These are phyloP conservation scores for Leishmania major DNA, from an alignment of 208 protist genomes.

Conservation along the genomic window DNA sequence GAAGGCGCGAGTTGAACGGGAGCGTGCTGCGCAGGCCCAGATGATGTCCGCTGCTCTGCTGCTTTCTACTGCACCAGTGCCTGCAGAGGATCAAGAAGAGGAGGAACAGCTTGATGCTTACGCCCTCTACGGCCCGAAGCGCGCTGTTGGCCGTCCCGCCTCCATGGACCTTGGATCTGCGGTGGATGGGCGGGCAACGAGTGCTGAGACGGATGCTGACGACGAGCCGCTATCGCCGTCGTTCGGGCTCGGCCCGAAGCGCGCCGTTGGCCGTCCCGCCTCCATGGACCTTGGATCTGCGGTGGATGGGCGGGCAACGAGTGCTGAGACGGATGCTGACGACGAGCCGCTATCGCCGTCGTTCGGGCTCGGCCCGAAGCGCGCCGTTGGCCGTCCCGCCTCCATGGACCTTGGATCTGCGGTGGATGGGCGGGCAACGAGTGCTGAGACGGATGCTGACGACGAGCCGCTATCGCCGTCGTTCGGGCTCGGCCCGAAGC, in stretches of 20 bases:
- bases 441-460: neutral
- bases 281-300: neutral
- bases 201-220: neutral
- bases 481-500: neutral
- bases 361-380: conserved; percentile 15
- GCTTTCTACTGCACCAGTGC: neutral
- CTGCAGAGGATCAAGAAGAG: conserved; percentile 9
- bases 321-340: neutral
- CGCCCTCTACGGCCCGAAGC: conserved; percentile 12
- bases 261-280: too few relatives aligned
- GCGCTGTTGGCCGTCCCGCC: conserved; percentile 7
- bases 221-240: neutral
- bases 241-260: neutral
- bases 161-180: conserved; percentile 8
- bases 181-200: conserved; percentile 3
- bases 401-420: conserved; percentile 8
- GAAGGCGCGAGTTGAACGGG: neutral
- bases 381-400: conserved; percentile 7
- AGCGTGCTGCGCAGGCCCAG: neutral
- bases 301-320: neutral
- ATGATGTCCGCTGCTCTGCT: neutral
- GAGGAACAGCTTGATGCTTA: conserved; percentile 16
- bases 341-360: neutral
- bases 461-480: neutral
- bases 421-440: conserved; percentile 3